Evolutionary conservation across 129 eudicot genomes (phyloP).

Genomic region (Mikania micrantha): DNA sequence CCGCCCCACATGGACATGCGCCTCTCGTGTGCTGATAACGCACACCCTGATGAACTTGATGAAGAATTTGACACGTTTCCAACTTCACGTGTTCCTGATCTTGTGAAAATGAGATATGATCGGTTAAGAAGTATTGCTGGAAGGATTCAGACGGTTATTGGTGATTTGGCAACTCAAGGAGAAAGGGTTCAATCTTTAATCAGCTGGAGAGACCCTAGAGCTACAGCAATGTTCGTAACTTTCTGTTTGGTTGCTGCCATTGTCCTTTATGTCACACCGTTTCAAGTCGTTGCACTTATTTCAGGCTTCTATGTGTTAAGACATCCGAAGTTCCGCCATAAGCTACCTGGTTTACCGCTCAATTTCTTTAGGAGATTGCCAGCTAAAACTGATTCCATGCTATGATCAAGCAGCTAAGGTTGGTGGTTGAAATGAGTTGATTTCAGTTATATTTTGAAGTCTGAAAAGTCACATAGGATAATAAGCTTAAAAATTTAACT

Average conservation of each 20-base stretch:
- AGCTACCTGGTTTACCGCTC: constrained; percentile 21
- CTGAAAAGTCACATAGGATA: neutral
- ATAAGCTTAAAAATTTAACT: neutral
- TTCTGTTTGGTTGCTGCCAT: constrained; percentile 38
- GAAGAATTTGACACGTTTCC: constrained; percentile 69
- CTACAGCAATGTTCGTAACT: constrained; percentile 33
- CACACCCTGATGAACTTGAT: constrained; percentile 52
- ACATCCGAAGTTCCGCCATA: constrained; percentile 42
- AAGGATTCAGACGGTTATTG: constrained; percentile 46
- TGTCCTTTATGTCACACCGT: constrained; percentile 36
- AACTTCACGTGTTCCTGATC: constrained; percentile 33
- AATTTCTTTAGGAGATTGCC: constrained; percentile 13
- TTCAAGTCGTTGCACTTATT: constrained; percentile 30
- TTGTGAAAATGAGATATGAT: constrained; percentile 53
- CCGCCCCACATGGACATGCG: constrained; percentile 58
- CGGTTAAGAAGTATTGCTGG: constrained; percentile 58
- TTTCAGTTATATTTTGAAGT: neutral
- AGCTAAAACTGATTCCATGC: constrained; percentile 6
- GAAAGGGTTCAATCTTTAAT: constrained; percentile 34
- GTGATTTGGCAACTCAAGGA: constrained; percentile 50
- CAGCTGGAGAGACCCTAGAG: constrained; percentile 53
- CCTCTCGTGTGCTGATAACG: constrained; percentile 48
- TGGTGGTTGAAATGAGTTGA: too few relatives aligned
- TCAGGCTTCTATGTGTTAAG: constrained; percentile 36
- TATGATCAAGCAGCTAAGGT: neutral